Conservation (phyloP, 768 basidiomycete genomes). For the Cyclocybe cylindracea region DNA sequence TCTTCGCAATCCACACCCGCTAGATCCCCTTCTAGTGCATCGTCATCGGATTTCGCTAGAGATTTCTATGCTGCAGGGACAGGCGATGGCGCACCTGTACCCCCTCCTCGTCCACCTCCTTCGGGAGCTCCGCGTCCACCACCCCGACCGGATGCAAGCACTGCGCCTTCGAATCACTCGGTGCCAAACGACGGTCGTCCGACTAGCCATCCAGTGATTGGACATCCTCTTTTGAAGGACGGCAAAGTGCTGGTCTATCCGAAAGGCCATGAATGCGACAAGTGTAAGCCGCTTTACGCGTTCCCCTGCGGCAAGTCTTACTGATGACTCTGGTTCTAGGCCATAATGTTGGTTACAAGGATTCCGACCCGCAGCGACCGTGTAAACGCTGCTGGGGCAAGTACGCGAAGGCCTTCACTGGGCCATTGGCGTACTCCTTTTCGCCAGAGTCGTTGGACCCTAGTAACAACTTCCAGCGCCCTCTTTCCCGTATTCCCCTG, state of each 20-base stretch:
- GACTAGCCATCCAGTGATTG: constrained; percentile 60
- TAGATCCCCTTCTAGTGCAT: constrained; percentile 2
- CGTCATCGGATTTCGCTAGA: constrained; percentile 56
- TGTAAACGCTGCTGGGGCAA: constrained; percentile 78
- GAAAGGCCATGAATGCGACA: constrained; percentile 56
- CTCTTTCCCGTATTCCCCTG: constrained; percentile 9
- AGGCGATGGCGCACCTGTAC: constrained; percentile 20
- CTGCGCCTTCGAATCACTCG: neutral
- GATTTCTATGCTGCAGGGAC: constrained; percentile 60
- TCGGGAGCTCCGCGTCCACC: constrained; percentile 4
- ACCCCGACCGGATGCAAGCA: neutral
- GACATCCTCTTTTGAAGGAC: constrained; percentile 64
- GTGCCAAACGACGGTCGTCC: constrained; percentile 57
- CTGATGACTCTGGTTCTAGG: constrained; percentile 41
- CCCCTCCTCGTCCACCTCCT: constrained; percentile 29
- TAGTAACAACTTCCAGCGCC: constrained; percentile 20
- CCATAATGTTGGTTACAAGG: constrained; percentile 74
- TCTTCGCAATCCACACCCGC: constrained; percentile 3
- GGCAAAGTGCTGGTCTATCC: constrained; percentile 75
- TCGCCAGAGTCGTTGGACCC: constrained; percentile 13
- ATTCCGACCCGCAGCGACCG: constrained; percentile 62
- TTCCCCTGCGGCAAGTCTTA: neutral
- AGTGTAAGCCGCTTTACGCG: constrained; percentile 49
- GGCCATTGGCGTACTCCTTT: constrained; percentile 57
- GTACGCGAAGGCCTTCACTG: constrained; percentile 60